A percentile compares a stretch with the other conserved stretches of the same genome.
phyloP scores from a whole-genome alignment of 257 asterid species.

The Asclepias syriaca region DNA sequence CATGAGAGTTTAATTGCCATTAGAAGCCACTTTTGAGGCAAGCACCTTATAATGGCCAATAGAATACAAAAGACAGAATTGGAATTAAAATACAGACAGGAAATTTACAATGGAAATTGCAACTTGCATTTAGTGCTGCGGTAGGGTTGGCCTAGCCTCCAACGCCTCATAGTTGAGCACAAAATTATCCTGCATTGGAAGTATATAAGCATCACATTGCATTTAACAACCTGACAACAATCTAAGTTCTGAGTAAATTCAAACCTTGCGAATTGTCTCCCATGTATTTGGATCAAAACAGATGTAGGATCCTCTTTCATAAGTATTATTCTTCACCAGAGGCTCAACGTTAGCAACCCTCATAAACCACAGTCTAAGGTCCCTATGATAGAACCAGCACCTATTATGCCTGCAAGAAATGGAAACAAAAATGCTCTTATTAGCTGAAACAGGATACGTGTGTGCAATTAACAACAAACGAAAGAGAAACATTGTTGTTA shows the following conservation, averaged over 20 bases:
- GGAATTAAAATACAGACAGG: constrained; percentile 4
- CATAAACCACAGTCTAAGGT: constrained; percentile 62
- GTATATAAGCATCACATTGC: background rate
- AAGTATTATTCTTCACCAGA: constrained; percentile 63
- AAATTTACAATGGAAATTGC: constrained; percentile 16
- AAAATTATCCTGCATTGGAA: constrained; percentile 81
- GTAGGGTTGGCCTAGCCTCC: constrained; percentile 80
- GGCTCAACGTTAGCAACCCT: constrained; percentile 79
- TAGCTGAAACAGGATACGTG: background rate
- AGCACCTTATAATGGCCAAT: background rate
- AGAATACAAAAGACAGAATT: background rate
- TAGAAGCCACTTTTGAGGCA: constrained; percentile 2
- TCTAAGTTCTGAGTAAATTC: constrained; percentile 6
- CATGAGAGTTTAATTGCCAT: background rate
- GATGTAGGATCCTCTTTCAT: constrained; percentile 86
- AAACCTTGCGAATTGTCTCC: constrained; percentile 96
- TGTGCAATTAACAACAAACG: background rate
- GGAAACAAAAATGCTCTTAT: constrained; percentile 10
- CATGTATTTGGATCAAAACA: constrained; percentile 95
- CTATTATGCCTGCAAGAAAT: constrained; percentile 65
- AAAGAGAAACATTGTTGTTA: background rate
- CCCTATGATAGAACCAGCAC: constrained; percentile 91
- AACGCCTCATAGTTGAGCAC: constrained; percentile 74
- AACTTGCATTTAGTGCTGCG: constrained; percentile 49
- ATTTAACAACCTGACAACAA: background rate